phyloP scores from a whole-genome alignment of 371 early-diverging fungal genomes.

The Vairimorpha necatrix region DNA sequence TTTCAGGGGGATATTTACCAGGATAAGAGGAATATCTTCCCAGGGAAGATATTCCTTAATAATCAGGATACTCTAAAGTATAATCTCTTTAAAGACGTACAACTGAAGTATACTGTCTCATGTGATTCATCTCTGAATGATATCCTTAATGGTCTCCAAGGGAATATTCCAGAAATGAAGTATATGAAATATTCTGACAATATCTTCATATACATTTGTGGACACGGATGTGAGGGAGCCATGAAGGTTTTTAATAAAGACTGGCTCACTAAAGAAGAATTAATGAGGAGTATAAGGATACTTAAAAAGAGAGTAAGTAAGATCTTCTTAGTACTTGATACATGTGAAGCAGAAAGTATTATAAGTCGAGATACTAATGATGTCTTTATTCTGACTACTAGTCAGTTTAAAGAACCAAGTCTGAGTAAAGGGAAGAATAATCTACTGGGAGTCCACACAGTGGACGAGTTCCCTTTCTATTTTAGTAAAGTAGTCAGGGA shows the following conservation, averaged over 20 bases:
- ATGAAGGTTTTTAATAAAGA: slow-evolving; percentile 59
- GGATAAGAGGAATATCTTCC: slow-evolving; percentile 32
- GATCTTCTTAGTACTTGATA: slow-evolving; percentile 61
- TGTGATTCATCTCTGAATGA: too few species aligned
- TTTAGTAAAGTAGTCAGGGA: slow-evolving; percentile 2
- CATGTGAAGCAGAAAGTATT: slow-evolving; percentile 62
- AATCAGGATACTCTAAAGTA: slow-evolving; percentile 32
- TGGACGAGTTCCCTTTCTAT: slow-evolving; percentile 39
- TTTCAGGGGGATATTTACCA: slow-evolving; percentile 4
- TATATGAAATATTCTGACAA: slow-evolving; percentile 50
- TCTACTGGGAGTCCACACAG: slow-evolving; percentile 10
- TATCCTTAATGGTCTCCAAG: slow-evolving; percentile 54
- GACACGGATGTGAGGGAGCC: slow-evolving; percentile 62
- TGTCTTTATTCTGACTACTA: slow-evolving; percentile 52
- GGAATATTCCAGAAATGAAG: slow-evolving; percentile 44
- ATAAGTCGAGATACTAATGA: slow-evolving; percentile 50
- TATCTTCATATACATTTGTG: slow-evolving; percentile 61
- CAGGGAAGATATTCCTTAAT: slow-evolving; percentile 19
- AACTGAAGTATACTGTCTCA: slow-evolving; percentile 17
- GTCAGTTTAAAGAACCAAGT: slow-evolving; percentile 49
- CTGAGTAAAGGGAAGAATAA: slow-evolving; percentile 30
- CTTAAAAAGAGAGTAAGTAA: slow-evolving; percentile 48
- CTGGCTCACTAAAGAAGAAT: slow-evolving; percentile 54
- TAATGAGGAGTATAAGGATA: slow-evolving; percentile 46
- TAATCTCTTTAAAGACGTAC: slow-evolving; percentile 10